Percentiles rank a stretch among this genome's conserved stretches.
Evolutionary conservation across 1,139 yeast species (phyloP).

Genomic region (Pichia sp.): DNA sequence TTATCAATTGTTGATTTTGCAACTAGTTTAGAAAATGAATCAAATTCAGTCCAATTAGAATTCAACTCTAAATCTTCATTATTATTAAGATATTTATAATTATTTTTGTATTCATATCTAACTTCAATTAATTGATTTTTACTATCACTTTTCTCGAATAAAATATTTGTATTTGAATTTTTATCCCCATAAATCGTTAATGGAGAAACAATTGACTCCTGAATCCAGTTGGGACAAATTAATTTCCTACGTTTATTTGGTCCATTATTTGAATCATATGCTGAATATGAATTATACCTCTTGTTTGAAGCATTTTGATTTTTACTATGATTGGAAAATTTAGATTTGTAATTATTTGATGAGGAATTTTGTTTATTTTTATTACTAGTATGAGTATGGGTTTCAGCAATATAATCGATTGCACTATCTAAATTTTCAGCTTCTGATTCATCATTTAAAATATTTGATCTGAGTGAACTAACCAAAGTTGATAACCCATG

Average conservation of each 20-base stretch:
- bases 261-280: neutral
- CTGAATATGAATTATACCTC: neutral
- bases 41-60: conserved; percentile 20
- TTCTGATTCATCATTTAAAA: conserved; percentile 10
- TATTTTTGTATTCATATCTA: conserved; percentile 18
- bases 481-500: conserved; percentile 45
- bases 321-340: neutral
- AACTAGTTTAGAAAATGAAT: conserved; percentile 17
- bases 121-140: conserved; percentile 23
- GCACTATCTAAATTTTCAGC: conserved; percentile 23
- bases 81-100: conserved; percentile 15
- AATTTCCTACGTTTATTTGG: conserved; percentile 17
- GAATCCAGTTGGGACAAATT: conserved; percentile 23
- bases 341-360: conserved; percentile 3
- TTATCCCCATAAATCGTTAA: conserved; percentile 26
- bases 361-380: conserved; percentile 10
- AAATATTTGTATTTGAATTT: conserved; percentile 20
- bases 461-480: conserved; percentile 35
- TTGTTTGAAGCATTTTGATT: neutral
- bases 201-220: conserved; percentile 21
- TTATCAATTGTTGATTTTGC: conserved; percentile 12
- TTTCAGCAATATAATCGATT: conserved; percentile 30
- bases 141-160: conserved; percentile 17
- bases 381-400: conserved; percentile 10
- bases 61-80: conserved; percentile 17